Evolutionary conservation across 192 early-diverging fungal genomes (phyloP), one percentile per base, ranked within the genome.

Genomic region (Backusella luteola): DNA sequence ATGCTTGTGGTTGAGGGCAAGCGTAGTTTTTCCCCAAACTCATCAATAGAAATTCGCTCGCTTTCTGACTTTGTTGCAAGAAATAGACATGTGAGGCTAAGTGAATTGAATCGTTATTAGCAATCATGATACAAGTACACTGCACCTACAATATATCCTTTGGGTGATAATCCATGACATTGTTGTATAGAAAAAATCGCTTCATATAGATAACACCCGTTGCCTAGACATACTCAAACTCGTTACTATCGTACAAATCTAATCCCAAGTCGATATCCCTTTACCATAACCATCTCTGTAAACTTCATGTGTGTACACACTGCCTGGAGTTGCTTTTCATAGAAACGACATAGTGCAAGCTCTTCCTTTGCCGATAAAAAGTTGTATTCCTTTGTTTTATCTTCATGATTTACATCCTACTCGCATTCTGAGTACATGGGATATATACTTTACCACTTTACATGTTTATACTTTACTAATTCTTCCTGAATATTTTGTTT

Each of bases 151-250:
- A 89, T 53, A 93, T 90, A 76, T 86, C 89, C 73, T 92, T 93
- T 26, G 93, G 93, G 73, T 90, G 91, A 72, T 93, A 93, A 82
- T 94, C 92, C 87, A 94, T 92, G 12, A 91, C 87, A 7, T 91
- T 89, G 73, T 94, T 94, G 77, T 90, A 88, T 38, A 94, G 80
- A 77, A 90, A 94, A 80, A 94, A 94, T 15, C 93, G 88, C 77
- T 94, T 94, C 88, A 93, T 89, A 73, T 89, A 94, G n/a, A 88
- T 89, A 12, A 95, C 87, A 0, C 92, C 92, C 1, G 92, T 95
- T 26, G 92, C 92, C 89, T 91, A 88, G 34, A 77, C 74, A 76
- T 76, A 76, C 1, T 6, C 38, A n/a, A 19, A 49, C 46, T 1
- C 19, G 6, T 44, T 74, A 56, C 9, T 66, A 69, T n/a, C 21